A percentile compares a stretch with the other conserved stretches of the same genome.
These are phyloP conservation scores for Nepenthes mirabilis DNA, from an alignment of 148 eudicot genomes.

Conservation along the genomic window DNA sequence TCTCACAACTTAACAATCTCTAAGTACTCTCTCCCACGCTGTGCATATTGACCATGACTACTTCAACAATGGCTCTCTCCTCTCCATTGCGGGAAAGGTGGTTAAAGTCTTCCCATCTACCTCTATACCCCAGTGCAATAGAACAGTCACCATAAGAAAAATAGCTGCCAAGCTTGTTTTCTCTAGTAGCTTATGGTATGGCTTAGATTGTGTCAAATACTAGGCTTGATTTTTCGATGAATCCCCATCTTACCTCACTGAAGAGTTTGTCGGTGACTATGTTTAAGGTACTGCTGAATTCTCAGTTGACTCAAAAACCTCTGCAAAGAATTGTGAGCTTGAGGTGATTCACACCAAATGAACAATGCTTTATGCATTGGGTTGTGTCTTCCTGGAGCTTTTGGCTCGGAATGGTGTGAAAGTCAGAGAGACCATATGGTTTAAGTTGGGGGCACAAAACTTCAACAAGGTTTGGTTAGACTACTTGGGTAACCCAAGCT, in stretches of 20 bases:
- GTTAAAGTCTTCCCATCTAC: no score
- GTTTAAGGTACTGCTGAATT: conserved; percentile 32
- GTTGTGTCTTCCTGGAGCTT: conserved; percentile 27
- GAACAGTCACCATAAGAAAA: conserved; percentile 22
- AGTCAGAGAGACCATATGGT: conserved; percentile 31
- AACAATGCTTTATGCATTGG: conserved; percentile 29
- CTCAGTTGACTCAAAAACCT: conserved; percentile 30
- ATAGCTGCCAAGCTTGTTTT: conserved; percentile 9
- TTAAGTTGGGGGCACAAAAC: conserved; percentile 31
- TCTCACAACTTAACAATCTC: no score
- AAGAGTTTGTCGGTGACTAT: conserved; percentile 30
- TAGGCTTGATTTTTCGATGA: conserved; percentile 31
- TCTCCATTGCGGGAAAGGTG: no score
- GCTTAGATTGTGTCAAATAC: conserved; percentile 31
- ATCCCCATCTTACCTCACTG: conserved; percentile 29
- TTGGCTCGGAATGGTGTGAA: conserved; percentile 31
- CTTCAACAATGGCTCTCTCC: no score
- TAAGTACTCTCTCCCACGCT: no score
- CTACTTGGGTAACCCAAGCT: conserved; percentile 36
- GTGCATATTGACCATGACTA: no score
- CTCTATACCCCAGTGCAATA: no score
- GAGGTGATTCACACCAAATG: conserved; percentile 30
- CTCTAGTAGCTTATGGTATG: conserved; percentile 30
- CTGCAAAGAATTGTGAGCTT: conserved; percentile 27
- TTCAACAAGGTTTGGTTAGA: conserved; percentile 29